Evolutionary conservation across 352 stramenopile species (phyloP).

Genomic region (Aphanomyces astaci): DNA sequence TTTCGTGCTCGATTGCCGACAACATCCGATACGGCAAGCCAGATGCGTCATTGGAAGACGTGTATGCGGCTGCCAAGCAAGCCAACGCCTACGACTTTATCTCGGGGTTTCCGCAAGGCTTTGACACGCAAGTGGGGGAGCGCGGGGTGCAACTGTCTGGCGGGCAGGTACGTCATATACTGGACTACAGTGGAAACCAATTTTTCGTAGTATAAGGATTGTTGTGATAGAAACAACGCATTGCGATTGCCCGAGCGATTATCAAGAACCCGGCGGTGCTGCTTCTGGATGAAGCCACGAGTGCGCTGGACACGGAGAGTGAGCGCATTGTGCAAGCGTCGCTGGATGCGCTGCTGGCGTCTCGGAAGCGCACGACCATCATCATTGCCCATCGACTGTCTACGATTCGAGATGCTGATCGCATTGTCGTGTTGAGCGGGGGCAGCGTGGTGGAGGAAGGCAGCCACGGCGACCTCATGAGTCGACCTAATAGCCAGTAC

Average conservation of each 20-base stretch:
- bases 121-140: slow-evolving; percentile 87
- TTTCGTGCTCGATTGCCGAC: slow-evolving; percentile 32
- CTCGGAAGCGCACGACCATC: slow-evolving; percentile 68
- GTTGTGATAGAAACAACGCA: slow-evolving; percentile 73
- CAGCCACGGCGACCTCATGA: slow-evolving; percentile 75
- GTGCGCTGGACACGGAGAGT: slow-evolving; percentile 56
- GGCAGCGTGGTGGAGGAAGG: slow-evolving; percentile 72
- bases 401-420: slow-evolving; percentile 66
- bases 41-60: slow-evolving; percentile 54
- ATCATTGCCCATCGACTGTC: slow-evolving; percentile 74
- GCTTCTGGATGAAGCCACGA: slow-evolving; percentile 85
- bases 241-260: slow-evolving; percentile 87
- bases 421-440: slow-evolving; percentile 72
- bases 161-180: slow-evolving; percentile 51
- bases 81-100: slow-evolving; percentile 90
- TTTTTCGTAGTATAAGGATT: too few relatives aligned
- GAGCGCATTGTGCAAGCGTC: slow-evolving; percentile 86
- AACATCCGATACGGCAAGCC: slow-evolving; percentile 56
- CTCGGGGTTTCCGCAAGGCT: slow-evolving; percentile 58
- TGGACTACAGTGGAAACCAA: too few relatives aligned
- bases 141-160: slow-evolving; percentile 76
- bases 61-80: slow-evolving; percentile 57
- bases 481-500: slow-evolving; percentile 27
- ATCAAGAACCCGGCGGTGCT: slow-evolving; percentile 78
- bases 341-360: slow-evolving; percentile 47